phyloP scores from a whole-genome alignment of 768 basidiomycete genomes.

The Termitomyces sp. region DNA sequence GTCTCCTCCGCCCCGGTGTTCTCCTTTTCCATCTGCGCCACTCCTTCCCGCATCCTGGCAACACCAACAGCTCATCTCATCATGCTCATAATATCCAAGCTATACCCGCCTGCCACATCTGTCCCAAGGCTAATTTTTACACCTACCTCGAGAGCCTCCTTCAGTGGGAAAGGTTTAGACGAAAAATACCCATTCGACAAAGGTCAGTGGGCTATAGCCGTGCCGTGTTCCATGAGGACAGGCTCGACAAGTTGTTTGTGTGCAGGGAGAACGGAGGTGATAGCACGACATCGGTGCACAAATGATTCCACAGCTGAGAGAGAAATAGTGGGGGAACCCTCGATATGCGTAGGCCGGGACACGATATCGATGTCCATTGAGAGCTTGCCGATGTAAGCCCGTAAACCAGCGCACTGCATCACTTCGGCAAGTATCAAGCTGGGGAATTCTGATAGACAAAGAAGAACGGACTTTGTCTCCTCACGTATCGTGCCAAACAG shows the following conservation, averaged over 20 bases:
- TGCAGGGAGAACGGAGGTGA: too few species aligned
- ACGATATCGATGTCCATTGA: constrained; percentile 87
- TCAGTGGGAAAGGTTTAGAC: constrained; percentile 57
- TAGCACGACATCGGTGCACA: too few species aligned
- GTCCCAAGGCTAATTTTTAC: constrained; percentile 78
- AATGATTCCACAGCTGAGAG: too few species aligned
- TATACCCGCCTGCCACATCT: constrained; percentile 83
- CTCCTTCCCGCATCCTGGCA: constrained; percentile 63
- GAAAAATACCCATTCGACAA: constrained; percentile 89
- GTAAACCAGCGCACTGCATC: constrained; percentile 69
- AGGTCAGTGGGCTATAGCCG: constrained; percentile 82
- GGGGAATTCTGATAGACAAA: background rate
- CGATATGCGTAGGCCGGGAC: constrained; percentile 64
- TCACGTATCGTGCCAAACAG: too few species aligned
- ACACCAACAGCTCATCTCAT: constrained; percentile 79
- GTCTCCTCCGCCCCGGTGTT: constrained; percentile 2
- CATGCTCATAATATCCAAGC: constrained; percentile 66
- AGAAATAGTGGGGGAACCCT: constrained; percentile 46
- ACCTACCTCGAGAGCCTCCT: constrained; percentile 59
- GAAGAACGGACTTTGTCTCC: constrained; percentile 69
- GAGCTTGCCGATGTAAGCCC: constrained; percentile 83
- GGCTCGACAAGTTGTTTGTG: too few species aligned
- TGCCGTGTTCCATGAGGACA: constrained; percentile 44
- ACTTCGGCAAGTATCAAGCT: constrained; percentile 75
- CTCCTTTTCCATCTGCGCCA: constrained; percentile 12